Percentiles rank a stretch among this genome's conserved stretches.
phyloP scores from a whole-genome alignment of 2,329 filamentous ascomycete species.

The Trichoderma sp. region DNA sequence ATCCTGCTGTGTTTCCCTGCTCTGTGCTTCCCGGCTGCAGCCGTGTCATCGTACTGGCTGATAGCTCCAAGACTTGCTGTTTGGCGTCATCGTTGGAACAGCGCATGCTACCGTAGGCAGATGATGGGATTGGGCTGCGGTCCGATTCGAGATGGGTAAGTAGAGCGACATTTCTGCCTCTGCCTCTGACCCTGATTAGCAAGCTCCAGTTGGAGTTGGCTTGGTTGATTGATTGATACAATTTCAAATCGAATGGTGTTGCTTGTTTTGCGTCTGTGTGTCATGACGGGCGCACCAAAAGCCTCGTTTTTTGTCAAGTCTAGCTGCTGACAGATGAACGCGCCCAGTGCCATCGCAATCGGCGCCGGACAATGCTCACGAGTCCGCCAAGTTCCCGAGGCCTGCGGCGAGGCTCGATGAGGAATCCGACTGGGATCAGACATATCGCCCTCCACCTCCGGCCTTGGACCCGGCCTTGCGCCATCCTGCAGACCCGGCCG shows the following conservation, averaged over 20 bases:
- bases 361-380: conserved; percentile 54
- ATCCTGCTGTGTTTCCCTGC: conserved; percentile 16
- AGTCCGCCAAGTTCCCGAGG: conserved; percentile 50
- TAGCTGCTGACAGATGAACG: conserved; percentile 21
- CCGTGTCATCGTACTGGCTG: conserved; percentile 17
- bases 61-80: neutral
- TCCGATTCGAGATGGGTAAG: conserved; percentile 30
- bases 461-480: conserved; percentile 41
- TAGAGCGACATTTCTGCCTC: neutral
- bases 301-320: neutral
- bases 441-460: conserved; percentile 43
- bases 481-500: conserved; percentile 53
- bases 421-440: conserved; percentile 54
- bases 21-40: conserved; percentile 16
- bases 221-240: neutral
- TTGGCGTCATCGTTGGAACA: conserved; percentile 2
- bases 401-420: conserved; percentile 51
- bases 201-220: neutral
- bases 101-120: conserved; percentile 23
- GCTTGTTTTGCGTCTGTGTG: neutral
- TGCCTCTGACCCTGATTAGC: neutral
- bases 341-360: conserved; percentile 56
- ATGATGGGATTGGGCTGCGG: conserved; percentile 25
- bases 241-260: neutral
- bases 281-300: neutral